Evolutionary conservation across 768 basidiomycete genomes (phyloP).

Genomic region (Porpolomopsis calyptriformis): DNA sequence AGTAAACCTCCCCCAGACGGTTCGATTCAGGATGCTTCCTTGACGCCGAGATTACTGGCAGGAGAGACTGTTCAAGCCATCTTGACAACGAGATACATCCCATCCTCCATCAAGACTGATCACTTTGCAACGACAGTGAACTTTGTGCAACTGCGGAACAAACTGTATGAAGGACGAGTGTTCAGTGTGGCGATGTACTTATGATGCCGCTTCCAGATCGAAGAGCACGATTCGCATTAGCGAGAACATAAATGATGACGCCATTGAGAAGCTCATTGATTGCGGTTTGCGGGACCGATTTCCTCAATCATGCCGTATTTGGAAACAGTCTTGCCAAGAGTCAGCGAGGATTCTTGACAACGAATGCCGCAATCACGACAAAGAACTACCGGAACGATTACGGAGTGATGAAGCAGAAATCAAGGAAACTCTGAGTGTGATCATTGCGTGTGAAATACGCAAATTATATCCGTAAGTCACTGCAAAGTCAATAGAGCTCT

Average conservation of each 20-base stretch:
- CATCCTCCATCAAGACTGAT: constrained; percentile 5
- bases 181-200: constrained; percentile 41
- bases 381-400: background rate
- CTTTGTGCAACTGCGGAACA: constrained; percentile 10
- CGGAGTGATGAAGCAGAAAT: background rate
- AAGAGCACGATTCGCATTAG: background rate
- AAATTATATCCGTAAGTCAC: background rate
- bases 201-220: constrained; percentile 31
- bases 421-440: background rate
- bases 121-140: background rate
- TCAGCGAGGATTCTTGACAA: background rate
- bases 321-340: background rate
- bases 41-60: constrained; percentile 28
- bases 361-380: background rate
- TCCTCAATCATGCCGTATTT: background rate
- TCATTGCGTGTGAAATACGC: background rate
- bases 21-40: constrained; percentile 11
- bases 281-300: background rate
- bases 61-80: constrained; percentile 35
- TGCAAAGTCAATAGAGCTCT: background rate
- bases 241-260: background rate
- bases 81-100: constrained; percentile 20
- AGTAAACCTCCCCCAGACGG: constrained; percentile 7
- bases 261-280: background rate
- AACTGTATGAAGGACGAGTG: constrained; percentile 33